Percentiles rank a stretch among this genome's conserved stretches.
These are phyloP conservation scores for Apiospora rasikravindrae DNA, from an alignment of 2,329 filamentous ascomycete species.

Conservation along the genomic window DNA sequence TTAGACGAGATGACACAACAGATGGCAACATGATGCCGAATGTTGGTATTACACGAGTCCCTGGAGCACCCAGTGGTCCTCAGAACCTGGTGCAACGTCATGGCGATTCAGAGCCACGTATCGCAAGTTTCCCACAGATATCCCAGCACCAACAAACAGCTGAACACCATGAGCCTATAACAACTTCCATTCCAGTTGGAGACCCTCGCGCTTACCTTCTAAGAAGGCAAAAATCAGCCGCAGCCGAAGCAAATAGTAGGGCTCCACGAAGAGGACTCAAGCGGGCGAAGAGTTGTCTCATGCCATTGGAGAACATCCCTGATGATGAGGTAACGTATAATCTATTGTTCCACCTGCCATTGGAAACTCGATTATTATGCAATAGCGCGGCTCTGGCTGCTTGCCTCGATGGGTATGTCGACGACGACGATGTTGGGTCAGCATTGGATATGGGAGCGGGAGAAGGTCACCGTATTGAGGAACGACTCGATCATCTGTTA, in stretches of 20 bases:
- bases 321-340: conserved; percentile 26
- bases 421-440: conserved; percentile 30
- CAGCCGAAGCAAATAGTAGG: conserved; percentile 24
- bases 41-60: not conserved
- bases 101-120: not conserved
- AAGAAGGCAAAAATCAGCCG: conserved; percentile 38
- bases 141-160: not conserved
- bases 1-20: too few species aligned
- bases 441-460: conserved; percentile 36
- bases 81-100: not conserved
- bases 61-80: not conserved
- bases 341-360: conserved; percentile 1
- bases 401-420: conserved; percentile 34
- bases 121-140: not conserved
- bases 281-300: conserved; percentile 36
- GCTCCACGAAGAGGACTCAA: conserved; percentile 30
- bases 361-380: not conserved
- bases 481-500: conserved; percentile 31
- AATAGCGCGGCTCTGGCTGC: not conserved
- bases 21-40: not conserved
- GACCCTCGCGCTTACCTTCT: conserved; percentile 41
- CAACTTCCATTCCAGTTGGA: conserved; percentile 32
- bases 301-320: conserved; percentile 36
- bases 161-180: conserved; percentile 30
- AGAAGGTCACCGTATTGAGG: conserved; percentile 32